Evolutionary conservation across 2,329 filamentous ascomycete genomes (phyloP), one percentile per base, ranked within the genome.

Genomic region (Xylariaceae sp.): DNA sequence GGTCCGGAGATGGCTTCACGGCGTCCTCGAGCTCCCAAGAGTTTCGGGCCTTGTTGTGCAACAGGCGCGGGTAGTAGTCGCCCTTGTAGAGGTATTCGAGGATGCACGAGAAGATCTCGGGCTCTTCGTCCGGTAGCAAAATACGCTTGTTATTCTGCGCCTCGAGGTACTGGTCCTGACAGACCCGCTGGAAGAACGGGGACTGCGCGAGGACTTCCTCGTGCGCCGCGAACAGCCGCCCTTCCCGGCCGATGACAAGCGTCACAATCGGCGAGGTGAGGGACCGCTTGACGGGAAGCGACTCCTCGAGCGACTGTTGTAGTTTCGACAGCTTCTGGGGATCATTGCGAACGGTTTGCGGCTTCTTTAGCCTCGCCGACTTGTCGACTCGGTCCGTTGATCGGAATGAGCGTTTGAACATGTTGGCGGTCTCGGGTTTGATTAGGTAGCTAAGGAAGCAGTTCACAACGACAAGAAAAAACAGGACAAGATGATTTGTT

Each of bases 41-140:
- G 75, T 88, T 85, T 65, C 82, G 85, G 68, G 84, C 83, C 77
- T 87, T 89, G 79, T 88, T 87, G 69, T 89, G 88, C 58, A 95
- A 65, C 72, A 96, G 77, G 68, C 89, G 87, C 45, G 91, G 91
- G 69, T 87, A 93, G 73, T 95, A 95, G 77, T 95, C 90, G 57
- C 88, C 89, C 76, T 94, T 95, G 84, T 96, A 96, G 57, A 96
- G 82, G 68, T 91, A 96, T 75, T 96, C 91, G 73, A 96, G 88
- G 62, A 96, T 77, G 63, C 86, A 91, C 66, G 89, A 94, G 70
- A 96, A 88, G 67, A 94, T 80, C 75, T 95, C 90, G 58, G 91
- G 89, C 74, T 95, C 88, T 77, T 87, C 85, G 62, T 80, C 75
- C 54, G 75, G 75, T 62, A 79, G 86, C 75, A 75, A 86, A 75